Conservation (phyloP, 257 asterid genomes). For the Avicennia marina region DNA sequence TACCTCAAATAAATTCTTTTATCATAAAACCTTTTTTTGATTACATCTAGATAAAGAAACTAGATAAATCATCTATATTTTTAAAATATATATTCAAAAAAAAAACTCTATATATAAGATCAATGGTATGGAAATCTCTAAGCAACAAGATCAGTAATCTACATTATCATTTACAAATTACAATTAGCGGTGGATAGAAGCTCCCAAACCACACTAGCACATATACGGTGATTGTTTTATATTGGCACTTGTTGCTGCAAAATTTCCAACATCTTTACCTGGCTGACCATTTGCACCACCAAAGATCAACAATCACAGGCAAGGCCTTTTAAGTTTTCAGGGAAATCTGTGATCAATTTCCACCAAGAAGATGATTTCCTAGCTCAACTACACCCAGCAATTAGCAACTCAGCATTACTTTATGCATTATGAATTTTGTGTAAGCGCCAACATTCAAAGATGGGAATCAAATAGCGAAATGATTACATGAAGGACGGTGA, state of each 20-base stretch:
- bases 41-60: no score
- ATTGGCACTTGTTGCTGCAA: background rate
- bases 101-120: no score
- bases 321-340: conserved; percentile 1
- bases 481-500: conserved; percentile 66
- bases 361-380: background rate
- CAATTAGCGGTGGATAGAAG: background rate
- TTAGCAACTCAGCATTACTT: conserved; percentile 7
- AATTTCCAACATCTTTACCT: background rate
- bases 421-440: no score
- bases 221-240: background rate
- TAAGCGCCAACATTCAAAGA: background rate
- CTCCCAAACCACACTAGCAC: background rate
- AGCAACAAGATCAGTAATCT: no score
- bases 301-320: background rate
- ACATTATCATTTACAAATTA: background rate
- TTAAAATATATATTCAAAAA: no score
- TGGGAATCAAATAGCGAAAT: conserved; percentile 4
- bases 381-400: background rate
- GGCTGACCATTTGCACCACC: background rate
- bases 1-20: no score
- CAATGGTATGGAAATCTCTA: no score
- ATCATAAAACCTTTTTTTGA: no score
- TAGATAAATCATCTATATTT: background rate
- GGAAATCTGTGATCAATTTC: background rate